A percentile compares a stretch with the other conserved stretches of the same genome.
Conservation (phyloP, 225 moss, liverwort and hornwort genomes). For the Anthoceros angustus region DNA sequence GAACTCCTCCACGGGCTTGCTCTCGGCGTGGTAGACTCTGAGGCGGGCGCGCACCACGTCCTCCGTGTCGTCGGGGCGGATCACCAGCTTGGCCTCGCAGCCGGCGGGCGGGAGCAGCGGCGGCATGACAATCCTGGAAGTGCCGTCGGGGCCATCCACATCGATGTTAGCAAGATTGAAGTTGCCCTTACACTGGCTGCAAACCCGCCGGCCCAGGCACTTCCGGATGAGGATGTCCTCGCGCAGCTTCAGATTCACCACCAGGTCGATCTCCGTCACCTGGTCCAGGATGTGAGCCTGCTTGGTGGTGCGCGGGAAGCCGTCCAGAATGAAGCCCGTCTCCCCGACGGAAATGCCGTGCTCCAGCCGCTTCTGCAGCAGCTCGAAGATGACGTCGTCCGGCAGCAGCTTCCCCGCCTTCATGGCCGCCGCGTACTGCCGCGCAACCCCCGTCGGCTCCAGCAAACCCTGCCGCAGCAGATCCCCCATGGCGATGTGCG, state of each 20-base stretch:
- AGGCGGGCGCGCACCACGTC: slow-evolving; percentile 66
- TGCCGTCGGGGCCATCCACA: slow-evolving; percentile 34
- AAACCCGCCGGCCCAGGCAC: slow-evolving; percentile 81
- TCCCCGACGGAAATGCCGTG: slow-evolving; percentile 40
- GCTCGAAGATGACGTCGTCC: slow-evolving; percentile 60
- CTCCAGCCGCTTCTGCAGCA: slow-evolving; percentile 62
- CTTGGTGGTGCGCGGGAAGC: slow-evolving; percentile 77
- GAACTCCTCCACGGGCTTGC: slow-evolving; percentile 71
- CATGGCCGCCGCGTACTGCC: slow-evolving; percentile 32
- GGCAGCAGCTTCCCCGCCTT: slow-evolving; percentile 65
- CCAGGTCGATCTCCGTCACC: slow-evolving; percentile 65
- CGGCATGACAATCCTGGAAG: slow-evolving; percentile 64
- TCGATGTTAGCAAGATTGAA: slow-evolving; percentile 79
- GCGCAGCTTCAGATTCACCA: slow-evolving; percentile 69
- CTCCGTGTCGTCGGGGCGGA: slow-evolving; percentile 68
- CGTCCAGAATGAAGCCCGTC: slow-evolving; percentile 81
- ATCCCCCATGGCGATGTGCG: slow-evolving; percentile 98
- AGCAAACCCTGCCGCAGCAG: slow-evolving; percentile 40
- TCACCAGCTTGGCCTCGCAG: slow-evolving; percentile 65
- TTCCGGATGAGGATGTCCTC: slow-evolving; percentile 72
- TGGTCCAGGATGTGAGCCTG: slow-evolving; percentile 71
- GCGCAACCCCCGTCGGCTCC: neutral
- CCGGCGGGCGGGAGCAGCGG: slow-evolving; percentile 60
- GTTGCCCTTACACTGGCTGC: slow-evolving; percentile 81
- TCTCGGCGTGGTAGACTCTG: slow-evolving; percentile 67